Evolutionary conservation across 768 basidiomycete species (phyloP).

Genomic region (Termitomyces titanicus): DNA sequence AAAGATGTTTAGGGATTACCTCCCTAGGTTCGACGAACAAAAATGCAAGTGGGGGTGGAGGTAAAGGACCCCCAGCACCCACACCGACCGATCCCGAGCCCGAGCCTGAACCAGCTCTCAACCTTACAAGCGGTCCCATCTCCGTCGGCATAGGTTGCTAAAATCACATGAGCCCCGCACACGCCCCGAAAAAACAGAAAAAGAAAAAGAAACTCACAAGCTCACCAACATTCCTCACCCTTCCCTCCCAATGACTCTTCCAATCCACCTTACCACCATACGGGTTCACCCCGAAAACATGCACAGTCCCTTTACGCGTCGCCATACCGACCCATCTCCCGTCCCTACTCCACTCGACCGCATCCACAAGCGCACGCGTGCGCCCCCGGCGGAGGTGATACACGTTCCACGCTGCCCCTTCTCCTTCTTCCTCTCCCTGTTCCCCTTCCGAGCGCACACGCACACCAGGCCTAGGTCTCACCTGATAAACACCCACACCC

Average conservation of each 20-base stretch:
- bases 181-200: slow-evolving; percentile 1
- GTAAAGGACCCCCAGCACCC: no score
- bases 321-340: slow-evolving; percentile 68
- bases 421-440: background rate
- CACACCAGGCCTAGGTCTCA: slow-evolving; percentile 19
- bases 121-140: slow-evolving; percentile 51
- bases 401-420: slow-evolving; percentile 37
- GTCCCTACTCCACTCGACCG: slow-evolving; percentile 48
- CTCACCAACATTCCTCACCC: slow-evolving; percentile 50
- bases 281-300: slow-evolving; percentile 75
- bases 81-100: slow-evolving; percentile 12
- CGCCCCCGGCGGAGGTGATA: slow-evolving; percentile 72
- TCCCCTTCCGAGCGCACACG: no score
- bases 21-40: slow-evolving; percentile 45
- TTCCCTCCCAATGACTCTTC: slow-evolving; percentile 54
- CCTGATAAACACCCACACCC: slow-evolving; percentile 43
- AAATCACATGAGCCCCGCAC: background rate
- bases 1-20: slow-evolving; percentile 36
- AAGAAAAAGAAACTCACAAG: slow-evolving; percentile 33
- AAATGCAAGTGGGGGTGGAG: slow-evolving; percentile 58
- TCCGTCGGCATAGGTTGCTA: slow-evolving; percentile 53
- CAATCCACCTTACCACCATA: slow-evolving; percentile 69
- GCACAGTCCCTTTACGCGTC: slow-evolving; percentile 61
- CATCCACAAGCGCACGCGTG: slow-evolving; percentile 62
- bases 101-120: slow-evolving; percentile 32